Percentiles rank a stretch among this genome's conserved stretches.
These are phyloP conservation scores for Rhypophila decipiens DNA, from an alignment of 495 filamentous ascomycete species.

Conservation along the genomic window DNA sequence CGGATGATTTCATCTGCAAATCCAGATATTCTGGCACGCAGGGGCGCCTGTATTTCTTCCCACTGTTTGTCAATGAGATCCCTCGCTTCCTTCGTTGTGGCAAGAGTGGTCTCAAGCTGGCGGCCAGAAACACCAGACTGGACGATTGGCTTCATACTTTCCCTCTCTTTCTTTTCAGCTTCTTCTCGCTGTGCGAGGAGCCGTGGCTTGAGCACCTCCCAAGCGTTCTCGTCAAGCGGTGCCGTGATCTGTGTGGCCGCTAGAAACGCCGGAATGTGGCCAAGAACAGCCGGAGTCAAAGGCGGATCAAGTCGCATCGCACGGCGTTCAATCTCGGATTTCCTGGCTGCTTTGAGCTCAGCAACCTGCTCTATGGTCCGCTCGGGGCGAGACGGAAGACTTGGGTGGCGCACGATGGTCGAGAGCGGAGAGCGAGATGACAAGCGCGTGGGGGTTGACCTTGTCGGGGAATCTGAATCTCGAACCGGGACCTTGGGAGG, in stretches of 20 bases:
- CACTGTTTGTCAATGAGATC: conserved; percentile 57
- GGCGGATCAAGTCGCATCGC: conserved; percentile 57
- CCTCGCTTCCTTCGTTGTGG: conserved; percentile 47
- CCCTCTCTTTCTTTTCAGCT: conserved; percentile 50
- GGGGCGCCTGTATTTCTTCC: conserved; percentile 59
- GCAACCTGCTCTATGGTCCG: conserved; percentile 40
- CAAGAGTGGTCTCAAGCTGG: conserved; percentile 19
- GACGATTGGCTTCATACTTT: conserved; percentile 35
- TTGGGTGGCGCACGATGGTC: conserved; percentile 2
- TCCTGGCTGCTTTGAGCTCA: conserved; percentile 52
- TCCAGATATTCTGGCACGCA: conserved; percentile 51
- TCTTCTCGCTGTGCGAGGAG: conserved; percentile 55
- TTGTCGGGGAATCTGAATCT: background rate
- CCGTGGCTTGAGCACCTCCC: conserved; percentile 58
- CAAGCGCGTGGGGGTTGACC: background rate
- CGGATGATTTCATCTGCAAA: conserved; percentile 61
- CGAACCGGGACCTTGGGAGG: background rate
- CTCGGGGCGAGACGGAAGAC: conserved; percentile 18
- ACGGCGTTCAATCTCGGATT: conserved; percentile 61
- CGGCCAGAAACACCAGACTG: no score
- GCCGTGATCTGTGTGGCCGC: conserved; percentile 60
- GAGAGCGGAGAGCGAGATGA: background rate
- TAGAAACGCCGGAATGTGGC: conserved; percentile 62
- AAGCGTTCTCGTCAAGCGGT: conserved; percentile 57
- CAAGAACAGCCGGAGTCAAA: conserved; percentile 49